These are phyloP conservation scores for Penicillium brevicompactum DNA, from an alignment of 2,329 filamentous ascomycete genomes.

Conservation along the genomic window DNA sequence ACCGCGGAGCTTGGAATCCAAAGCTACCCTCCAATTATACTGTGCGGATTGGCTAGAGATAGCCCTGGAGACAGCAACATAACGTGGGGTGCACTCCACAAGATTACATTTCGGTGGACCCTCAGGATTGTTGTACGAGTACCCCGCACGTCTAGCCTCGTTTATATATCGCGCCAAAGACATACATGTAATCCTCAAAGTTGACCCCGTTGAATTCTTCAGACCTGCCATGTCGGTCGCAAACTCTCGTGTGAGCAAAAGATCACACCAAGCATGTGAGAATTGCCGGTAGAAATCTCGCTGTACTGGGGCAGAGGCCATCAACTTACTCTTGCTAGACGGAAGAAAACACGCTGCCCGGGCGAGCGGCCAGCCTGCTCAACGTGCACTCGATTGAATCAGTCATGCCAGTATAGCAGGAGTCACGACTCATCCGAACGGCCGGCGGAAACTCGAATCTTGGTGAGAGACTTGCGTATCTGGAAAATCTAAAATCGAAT, in stretches of 20 bases:
- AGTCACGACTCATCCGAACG: conserved; percentile 32
- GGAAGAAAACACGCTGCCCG: conserved; percentile 56
- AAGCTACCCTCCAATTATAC: too few relatives aligned
- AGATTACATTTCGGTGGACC: not conserved
- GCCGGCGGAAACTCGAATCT: conserved; percentile 9
- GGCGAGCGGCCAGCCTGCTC: conserved; percentile 55
- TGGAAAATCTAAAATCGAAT: too few relatives aligned
- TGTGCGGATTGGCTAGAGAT: too few relatives aligned
- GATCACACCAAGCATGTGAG: conserved; percentile 22
- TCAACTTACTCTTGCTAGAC: conserved; percentile 28
- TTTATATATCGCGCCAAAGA: not conserved
- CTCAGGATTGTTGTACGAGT: not conserved
- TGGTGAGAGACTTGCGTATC: too few relatives aligned
- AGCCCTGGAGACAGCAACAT: not conserved
- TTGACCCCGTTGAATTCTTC: not conserved
- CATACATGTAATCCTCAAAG: too few relatives aligned
- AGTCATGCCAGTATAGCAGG: conserved; percentile 48
- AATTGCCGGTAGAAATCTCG: conserved; percentile 17
- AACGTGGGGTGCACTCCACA: not conserved
- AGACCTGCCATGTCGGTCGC: not conserved
- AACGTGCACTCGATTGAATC: conserved; percentile 51
- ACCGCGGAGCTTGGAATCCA: too few relatives aligned
- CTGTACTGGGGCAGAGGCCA: not conserved
- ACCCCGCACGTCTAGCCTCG: not conserved
- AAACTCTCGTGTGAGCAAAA: conserved; percentile 21